These are phyloP conservation scores for Trichophyton mentagrophytes DNA, from an alignment of 2,329 filamentous ascomycete genomes.

Conservation along the genomic window DNA sequence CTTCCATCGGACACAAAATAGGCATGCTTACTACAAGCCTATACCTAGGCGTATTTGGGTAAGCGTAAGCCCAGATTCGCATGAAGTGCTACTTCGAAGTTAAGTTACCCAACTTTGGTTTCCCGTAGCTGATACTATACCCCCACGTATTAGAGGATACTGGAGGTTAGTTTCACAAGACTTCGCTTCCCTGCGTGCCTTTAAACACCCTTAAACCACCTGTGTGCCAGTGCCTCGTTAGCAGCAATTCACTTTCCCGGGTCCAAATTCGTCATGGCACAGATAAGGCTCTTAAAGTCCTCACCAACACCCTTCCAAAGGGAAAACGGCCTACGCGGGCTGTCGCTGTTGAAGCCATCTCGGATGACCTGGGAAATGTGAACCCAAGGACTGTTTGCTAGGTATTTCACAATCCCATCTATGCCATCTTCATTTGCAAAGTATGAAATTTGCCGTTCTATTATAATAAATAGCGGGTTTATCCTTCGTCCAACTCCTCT, in stretches of 20 bases:
- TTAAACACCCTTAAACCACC: slow-evolving; percentile 17
- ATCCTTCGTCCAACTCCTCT: slow-evolving; percentile 21
- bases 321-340: slow-evolving; percentile 32
- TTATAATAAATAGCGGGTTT: slow-evolving; percentile 29
- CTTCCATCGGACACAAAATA: too few species aligned
- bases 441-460: slow-evolving; percentile 37
- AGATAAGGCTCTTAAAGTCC: slow-evolving; percentile 22
- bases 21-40: too few species aligned
- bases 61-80: too few species aligned
- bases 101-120: too few species aligned
- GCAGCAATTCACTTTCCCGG: slow-evolving; percentile 23
- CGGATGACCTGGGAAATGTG: slow-evolving; percentile 27
- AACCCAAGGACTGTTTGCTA: slow-evolving; percentile 30
- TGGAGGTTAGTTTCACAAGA: too few species aligned
- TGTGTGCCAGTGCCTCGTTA: slow-evolving; percentile 22
- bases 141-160: too few species aligned
- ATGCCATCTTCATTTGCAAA: slow-evolving; percentile 35
- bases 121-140: too few species aligned
- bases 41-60: too few species aligned
- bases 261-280: slow-evolving; percentile 23
- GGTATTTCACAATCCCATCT: slow-evolving; percentile 30
- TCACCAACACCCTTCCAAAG: slow-evolving; percentile 28
- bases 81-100: too few species aligned
- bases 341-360: slow-evolving; percentile 31
- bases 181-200: neutral